Conservation (phyloP, 2,329 filamentous ascomycete genomes). For the Allantophomopsis cytisporea region DNA sequence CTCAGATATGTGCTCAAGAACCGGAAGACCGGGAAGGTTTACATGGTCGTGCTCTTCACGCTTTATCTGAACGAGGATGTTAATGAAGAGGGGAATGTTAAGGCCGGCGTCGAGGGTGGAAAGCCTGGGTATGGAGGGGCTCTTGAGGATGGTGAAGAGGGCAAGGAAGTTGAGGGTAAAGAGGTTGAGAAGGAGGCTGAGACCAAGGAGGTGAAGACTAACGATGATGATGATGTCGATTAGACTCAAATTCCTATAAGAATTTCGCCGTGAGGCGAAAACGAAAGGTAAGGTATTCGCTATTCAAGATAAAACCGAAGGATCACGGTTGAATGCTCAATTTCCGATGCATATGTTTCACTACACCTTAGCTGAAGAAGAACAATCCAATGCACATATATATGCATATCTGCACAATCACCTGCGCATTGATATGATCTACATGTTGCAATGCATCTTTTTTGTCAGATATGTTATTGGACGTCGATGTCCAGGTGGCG, state of each 20-base stretch:
- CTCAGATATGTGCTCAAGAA: constrained; percentile 91
- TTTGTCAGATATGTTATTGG: too few species aligned
- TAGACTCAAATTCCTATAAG: background rate
- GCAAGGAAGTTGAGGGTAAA: constrained; percentile 2
- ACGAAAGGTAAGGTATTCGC: too few species aligned
- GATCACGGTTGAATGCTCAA: too few species aligned
- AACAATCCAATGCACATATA: too few species aligned
- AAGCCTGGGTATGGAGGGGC: constrained; percentile 9
- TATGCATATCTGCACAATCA: too few species aligned
- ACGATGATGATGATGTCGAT: constrained; percentile 13
- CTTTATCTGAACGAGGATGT: constrained; percentile 57
- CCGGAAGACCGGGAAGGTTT: constrained; percentile 54
- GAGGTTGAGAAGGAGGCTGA: constrained; percentile 4
- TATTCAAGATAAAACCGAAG: too few species aligned
- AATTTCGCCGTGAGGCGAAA: too few species aligned
- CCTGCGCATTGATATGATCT: too few species aligned
- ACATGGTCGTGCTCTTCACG: constrained; percentile 72
- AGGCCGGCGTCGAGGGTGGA: constrained; percentile 19
- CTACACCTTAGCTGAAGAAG: too few species aligned
- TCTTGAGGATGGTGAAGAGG: constrained; percentile 4
- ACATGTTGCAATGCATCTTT: too few species aligned
- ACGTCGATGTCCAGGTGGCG: too few species aligned
- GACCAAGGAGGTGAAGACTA: constrained; percentile 6
- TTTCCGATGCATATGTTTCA: too few species aligned
- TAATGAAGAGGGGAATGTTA: constrained; percentile 42